Conservation (phyloP, 2,329 filamentous ascomycete species). For the Pseudogymnoascus sp. region DNA sequence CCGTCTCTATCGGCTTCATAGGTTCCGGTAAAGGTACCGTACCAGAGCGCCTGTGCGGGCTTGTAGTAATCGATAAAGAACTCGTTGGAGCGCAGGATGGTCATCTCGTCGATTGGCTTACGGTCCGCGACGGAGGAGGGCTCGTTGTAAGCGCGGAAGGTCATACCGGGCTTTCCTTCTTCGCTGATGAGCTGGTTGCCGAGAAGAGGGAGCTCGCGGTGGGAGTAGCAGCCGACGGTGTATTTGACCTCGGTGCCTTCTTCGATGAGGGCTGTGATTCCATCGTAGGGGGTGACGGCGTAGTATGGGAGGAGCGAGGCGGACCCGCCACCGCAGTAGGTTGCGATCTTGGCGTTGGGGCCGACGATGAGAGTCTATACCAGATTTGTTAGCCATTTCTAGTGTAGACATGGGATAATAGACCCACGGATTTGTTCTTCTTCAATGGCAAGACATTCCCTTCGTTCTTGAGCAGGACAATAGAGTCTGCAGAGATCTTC, state of each 20-base stretch:
- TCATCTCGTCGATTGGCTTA: slow-evolving; percentile 42
- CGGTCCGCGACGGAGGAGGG: slow-evolving; percentile 40
- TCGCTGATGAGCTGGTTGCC: slow-evolving; percentile 43
- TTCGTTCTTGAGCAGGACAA: slow-evolving; percentile 57
- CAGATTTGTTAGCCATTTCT: not conserved
- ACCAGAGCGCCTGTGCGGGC: slow-evolving; percentile 32
- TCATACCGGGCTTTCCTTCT: slow-evolving; percentile 50
- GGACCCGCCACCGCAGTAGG: slow-evolving; percentile 58
- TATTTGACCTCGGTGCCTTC: slow-evolving; percentile 34
- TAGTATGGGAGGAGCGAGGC: slow-evolving; percentile 55
- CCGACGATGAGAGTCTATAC: slow-evolving; percentile 45
- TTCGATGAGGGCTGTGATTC: slow-evolving; percentile 43
- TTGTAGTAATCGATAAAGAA: slow-evolving; percentile 39
- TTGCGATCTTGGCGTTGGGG: slow-evolving; percentile 49
- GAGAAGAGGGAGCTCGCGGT: slow-evolving; percentile 55
- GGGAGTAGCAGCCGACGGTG: slow-evolving; percentile 55
- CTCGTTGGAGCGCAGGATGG: slow-evolving; percentile 35
- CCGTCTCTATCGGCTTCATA: slow-evolving; percentile 25
- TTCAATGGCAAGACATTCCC: slow-evolving; percentile 43
- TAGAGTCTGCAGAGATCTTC: slow-evolving; percentile 47
- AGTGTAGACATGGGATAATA: not conserved
- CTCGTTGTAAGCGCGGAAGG: slow-evolving; percentile 55
- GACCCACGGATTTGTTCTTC: slow-evolving; percentile 10
- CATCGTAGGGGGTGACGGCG: slow-evolving; percentile 64
- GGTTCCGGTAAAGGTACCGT: slow-evolving; percentile 32